Conservation (phyloP, 1,284 basidiomycete species). For the Ustilago hordei region DNA sequence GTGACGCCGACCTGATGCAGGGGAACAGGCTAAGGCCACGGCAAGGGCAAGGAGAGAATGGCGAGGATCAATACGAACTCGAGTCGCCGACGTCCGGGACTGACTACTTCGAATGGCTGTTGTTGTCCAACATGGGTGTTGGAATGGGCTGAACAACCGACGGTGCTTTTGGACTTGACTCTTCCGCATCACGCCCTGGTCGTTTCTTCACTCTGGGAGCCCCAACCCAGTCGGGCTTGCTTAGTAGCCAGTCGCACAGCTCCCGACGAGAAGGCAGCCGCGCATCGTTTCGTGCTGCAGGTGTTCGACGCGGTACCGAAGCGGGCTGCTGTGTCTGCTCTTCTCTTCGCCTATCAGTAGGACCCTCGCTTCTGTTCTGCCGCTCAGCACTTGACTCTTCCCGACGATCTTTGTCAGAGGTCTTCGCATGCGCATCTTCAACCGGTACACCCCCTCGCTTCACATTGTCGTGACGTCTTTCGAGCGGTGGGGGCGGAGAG, state of each 20-base stretch:
- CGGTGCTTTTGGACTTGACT: neutral
- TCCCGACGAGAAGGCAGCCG: neutral
- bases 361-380: neutral
- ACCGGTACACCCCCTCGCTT: neutral
- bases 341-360: neutral
- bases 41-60: conserved; percentile 10
- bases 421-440: neutral
- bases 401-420: neutral
- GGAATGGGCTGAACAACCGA: conserved; percentile 24
- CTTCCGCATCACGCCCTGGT: neutral
- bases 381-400: neutral
- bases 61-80: conserved; percentile 7
- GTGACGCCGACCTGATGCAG: conserved; percentile 53
- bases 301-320: neutral
- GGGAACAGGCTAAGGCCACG: conserved; percentile 44
- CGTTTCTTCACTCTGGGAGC: neutral
- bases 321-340: neutral
- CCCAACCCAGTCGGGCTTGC: conserved; percentile 29
- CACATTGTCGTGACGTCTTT: neutral
- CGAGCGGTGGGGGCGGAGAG: conserved; percentile 1
- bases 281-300: too few relatives aligned
- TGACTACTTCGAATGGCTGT: conserved; percentile 59
- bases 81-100: conserved; percentile 28
- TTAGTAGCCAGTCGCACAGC: conserved; percentile 24
- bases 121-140: conserved; percentile 47